phyloP scores from a whole-genome alignment of 148 eudicot genomes.

The Suaeda aralocaspica region DNA sequence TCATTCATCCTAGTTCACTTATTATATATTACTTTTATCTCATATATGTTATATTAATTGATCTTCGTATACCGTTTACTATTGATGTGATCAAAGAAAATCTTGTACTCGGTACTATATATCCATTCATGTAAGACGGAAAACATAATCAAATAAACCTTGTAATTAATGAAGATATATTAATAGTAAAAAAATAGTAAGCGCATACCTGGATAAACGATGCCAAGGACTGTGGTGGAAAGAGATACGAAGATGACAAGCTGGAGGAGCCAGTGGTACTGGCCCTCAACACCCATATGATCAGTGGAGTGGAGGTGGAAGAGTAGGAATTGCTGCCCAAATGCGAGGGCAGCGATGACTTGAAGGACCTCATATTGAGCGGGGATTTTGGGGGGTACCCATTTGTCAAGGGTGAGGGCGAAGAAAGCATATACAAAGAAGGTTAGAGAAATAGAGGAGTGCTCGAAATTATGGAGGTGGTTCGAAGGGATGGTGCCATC shows the following conservation, averaged over 20 bases:
- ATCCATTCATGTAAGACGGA: too few relatives aligned
- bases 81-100: too few relatives aligned
- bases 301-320: conserved; percentile 85
- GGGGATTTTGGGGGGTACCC: neutral
- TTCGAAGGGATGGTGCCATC: conserved; percentile 80
- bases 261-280: conserved; percentile 81
- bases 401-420: conserved; percentile 46
- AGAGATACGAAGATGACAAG: conserved; percentile 40
- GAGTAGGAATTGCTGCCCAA: conserved; percentile 57
- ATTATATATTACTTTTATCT: too few relatives aligned
- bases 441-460: conserved; percentile 55
- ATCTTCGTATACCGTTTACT: too few relatives aligned
- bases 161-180: too few relatives aligned
- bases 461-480: conserved; percentile 89
- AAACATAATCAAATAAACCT: too few relatives aligned
- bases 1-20: too few relatives aligned
- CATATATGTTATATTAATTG: too few relatives aligned
- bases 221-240: conserved; percentile 51
- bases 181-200: too few relatives aligned
- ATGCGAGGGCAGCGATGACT: conserved; percentile 47
- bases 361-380: conserved; percentile 41
- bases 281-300: conserved; percentile 88
- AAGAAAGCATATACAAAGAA: conserved; percentile 57
- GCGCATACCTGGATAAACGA: conserved; percentile 20
- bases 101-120: too few relatives aligned